These are phyloP conservation scores for Ascochyta rabiei DNA, from an alignment of 2,329 filamentous ascomycete genomes.

Conservation along the genomic window DNA sequence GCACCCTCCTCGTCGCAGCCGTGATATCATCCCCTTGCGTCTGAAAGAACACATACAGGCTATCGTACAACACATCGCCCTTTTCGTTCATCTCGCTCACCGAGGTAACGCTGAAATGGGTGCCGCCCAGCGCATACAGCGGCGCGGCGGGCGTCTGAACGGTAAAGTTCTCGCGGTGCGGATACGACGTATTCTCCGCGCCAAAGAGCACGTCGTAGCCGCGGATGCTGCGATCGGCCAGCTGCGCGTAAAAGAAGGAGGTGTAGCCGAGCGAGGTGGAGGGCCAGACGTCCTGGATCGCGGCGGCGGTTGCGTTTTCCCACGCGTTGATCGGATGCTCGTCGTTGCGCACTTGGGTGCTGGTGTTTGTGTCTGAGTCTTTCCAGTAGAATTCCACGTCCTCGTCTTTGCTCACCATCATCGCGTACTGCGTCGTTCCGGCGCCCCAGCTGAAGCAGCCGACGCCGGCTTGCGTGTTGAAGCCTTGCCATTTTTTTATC, in stretches of 20 bases:
- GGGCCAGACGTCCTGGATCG: constrained; percentile 48
- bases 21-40: constrained; percentile 39
- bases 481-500: constrained; percentile 46
- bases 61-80: constrained; percentile 27
- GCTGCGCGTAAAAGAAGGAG: constrained; percentile 52
- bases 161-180: constrained; percentile 37
- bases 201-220: constrained; percentile 49
- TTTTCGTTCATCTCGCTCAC: constrained; percentile 34
- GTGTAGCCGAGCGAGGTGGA: constrained; percentile 51
- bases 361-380: constrained; percentile 47
- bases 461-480: constrained; percentile 53
- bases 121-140: constrained; percentile 44
- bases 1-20: constrained; percentile 32
- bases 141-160: constrained; percentile 39
- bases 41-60: constrained; percentile 44
- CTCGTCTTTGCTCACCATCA: constrained; percentile 51
- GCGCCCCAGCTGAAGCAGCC: constrained; percentile 54
- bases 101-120: constrained; percentile 49
- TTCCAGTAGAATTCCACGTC: constrained; percentile 53
- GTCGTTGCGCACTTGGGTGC: constrained; percentile 27
- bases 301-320: constrained; percentile 33
- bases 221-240: constrained; percentile 42
- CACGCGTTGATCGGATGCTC: constrained; percentile 51
- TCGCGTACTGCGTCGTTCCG: constrained; percentile 50
- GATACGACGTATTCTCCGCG: constrained; percentile 48